phyloP scores from a whole-genome alignment of 2,329 filamentous ascomycete genomes.

The Blumeriella jaapii region DNA sequence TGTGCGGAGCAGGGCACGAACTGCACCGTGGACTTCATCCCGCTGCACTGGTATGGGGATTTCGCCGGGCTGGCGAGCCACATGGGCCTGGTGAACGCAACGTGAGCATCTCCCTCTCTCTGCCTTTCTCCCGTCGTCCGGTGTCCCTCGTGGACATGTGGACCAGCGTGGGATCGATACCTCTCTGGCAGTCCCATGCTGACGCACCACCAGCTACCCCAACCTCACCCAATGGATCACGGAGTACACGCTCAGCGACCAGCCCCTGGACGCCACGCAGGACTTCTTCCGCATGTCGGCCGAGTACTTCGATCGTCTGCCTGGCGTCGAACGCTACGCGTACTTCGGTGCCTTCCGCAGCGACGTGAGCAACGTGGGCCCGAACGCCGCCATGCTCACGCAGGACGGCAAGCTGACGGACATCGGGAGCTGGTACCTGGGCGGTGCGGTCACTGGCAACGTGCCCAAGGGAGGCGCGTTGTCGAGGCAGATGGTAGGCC shows the following conservation, averaged over 20 bases:
- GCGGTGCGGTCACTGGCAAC: conserved; percentile 32
- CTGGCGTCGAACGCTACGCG: conserved; percentile 55
- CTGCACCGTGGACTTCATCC: conserved; percentile 52
- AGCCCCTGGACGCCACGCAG: conserved; percentile 46
- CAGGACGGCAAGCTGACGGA: conserved; percentile 58
- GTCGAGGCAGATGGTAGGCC: neutral
- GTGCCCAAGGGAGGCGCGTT: conserved; percentile 9
- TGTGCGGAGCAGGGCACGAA: conserved; percentile 42
- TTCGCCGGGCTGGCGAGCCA: conserved; percentile 28
- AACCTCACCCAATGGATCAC: conserved; percentile 62
- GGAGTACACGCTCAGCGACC: conserved; percentile 53
- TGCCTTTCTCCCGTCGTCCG: neutral
- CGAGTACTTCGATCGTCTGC: conserved; percentile 54
- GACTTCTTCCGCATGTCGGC: conserved; percentile 55
- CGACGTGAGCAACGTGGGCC: conserved; percentile 59
- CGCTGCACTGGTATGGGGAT: conserved; percentile 58
- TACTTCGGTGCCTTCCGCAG: conserved; percentile 57
- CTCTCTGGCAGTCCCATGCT: too few relatives aligned
- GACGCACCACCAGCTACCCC: conserved; percentile 35
- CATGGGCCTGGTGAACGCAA: conserved; percentile 24
- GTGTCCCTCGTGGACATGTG: too few relatives aligned
- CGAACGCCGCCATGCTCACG: conserved; percentile 60
- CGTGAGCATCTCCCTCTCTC: conserved; percentile 16
- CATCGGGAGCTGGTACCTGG: conserved; percentile 67
- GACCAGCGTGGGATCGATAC: too few relatives aligned